Evolutionary conservation across 768 basidiomycete genomes (phyloP), one percentile per base, ranked within the genome.

Genomic region (Podaxis sp.): DNA sequence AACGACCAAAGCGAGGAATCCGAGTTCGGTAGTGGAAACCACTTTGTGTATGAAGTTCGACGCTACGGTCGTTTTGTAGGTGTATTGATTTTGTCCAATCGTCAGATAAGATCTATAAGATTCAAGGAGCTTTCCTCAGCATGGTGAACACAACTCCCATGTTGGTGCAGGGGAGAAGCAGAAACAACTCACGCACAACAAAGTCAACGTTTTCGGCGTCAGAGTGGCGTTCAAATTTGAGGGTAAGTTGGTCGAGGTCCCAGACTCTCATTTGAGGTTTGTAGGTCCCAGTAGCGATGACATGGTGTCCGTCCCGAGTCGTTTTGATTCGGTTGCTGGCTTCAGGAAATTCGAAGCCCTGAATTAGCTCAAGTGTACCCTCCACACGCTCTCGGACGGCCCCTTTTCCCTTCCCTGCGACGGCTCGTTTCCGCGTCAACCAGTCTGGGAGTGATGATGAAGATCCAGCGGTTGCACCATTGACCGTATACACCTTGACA

Each of bases 31-130:
- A 93, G 72, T 98, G 92, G 62, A 95, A 84, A 0, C 94, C 93
- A 50, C 91, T 85, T 71, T 98, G 97, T 0, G 93, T 96, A 71
- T 99, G 97, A 4, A 99, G 79, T 68, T 95, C 93, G 58, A 99
- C 73, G 4, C 92, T 91, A n/a, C 97, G 88, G 77, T 98, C 95
- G 53, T 89, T 89, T 81, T 98, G 97, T 1, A 99, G 82, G 71
- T 97, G 95, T 63, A 98, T 81, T n/a, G 92, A 89, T 72, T 98
- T 98, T 5, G 96, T 98, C 96, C 96, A 98, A 78, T 98, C 96
- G 69, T 95, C 91, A 1, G 95, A 98, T 6, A 98, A 80, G 66
- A 93, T 88, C 95, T 97, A 73, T 21, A 48, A 52, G 18, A 32
- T 32, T 32, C 32, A 32, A 32, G 7, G 7, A 27, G 11, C 35